Conservation (phyloP, 1,284 basidiomycete species). For the Puccinia brachypodii region DNA sequence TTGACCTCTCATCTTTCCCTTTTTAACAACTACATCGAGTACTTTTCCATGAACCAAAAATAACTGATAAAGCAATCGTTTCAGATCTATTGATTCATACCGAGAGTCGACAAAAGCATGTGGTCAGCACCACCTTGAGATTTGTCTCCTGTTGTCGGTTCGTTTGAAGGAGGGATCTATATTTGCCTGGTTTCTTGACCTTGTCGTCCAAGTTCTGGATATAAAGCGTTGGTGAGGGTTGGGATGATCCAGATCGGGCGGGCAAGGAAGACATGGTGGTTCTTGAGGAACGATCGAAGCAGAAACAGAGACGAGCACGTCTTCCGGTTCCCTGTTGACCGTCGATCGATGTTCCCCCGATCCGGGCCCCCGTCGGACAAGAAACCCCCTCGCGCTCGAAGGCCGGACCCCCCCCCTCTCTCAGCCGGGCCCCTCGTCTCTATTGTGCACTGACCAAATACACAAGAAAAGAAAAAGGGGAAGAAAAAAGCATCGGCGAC, state of each 20-base stretch:
- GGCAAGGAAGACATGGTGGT: neutral
- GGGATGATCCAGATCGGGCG: constrained; percentile 12
- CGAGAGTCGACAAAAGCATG: neutral
- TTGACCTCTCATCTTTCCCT: constrained; percentile 84
- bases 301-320: neutral
- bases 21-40: constrained; percentile 91
- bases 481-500: no score
- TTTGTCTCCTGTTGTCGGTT: neutral
- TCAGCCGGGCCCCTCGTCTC: no score
- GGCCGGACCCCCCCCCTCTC: no score
- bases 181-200: constrained; percentile 75
- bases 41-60: constrained; percentile 92
- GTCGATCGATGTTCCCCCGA: neutral
- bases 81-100: constrained; percentile 65
- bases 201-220: constrained; percentile 92
- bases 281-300: neutral
- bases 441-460: no score
- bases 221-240: constrained; percentile 70
- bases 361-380: neutral
- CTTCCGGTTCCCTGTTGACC: neutral
- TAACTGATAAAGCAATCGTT: constrained; percentile 77
- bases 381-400: no score
- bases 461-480: no score
- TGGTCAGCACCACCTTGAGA: neutral
- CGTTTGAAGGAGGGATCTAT: neutral